Conservation (phyloP, 306 rosid species). For the Carpinus viminea region DNA sequence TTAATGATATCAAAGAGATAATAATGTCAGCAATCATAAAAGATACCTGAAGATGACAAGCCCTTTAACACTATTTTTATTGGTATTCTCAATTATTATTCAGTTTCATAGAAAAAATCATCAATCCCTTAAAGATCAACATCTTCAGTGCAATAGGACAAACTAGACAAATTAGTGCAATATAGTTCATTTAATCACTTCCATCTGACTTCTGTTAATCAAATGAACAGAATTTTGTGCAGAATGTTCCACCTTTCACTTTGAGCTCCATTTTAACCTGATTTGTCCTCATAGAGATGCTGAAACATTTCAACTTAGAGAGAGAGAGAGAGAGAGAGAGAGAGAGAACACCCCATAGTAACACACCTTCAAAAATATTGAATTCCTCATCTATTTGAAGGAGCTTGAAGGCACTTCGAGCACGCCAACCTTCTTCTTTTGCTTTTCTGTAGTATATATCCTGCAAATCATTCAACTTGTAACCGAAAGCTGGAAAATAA, state of each 20-base stretch:
- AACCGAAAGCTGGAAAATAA: conserved; percentile 11
- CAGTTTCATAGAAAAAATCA: conserved; percentile 10
- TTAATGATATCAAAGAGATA: not conserved
- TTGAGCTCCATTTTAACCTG: not conserved
- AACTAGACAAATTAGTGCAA: not conserved
- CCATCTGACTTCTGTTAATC: conserved; percentile 2
- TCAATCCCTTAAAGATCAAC: not conserved
- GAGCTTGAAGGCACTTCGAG: conserved; percentile 98
- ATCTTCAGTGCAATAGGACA: not conserved
- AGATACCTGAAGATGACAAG: not conserved
- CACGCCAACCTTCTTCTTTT: conserved; percentile 99
- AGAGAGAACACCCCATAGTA: not conserved
- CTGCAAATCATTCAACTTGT: conserved; percentile 37
- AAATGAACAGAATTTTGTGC: not conserved
- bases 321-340: not conserved
- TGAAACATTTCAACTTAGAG: not conserved
- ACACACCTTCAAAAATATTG: conserved; percentile 78
- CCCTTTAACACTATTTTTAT: not conserved
- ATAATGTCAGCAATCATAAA: not conserved
- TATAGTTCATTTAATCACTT: not conserved
- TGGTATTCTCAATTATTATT: not conserved
- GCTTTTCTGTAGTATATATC: conserved; percentile 97
- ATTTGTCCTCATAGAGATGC: not conserved
- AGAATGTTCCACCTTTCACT: not conserved
- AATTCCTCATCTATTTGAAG: conserved; percentile 97